Evolutionary conservation across 164 flowering plant genomes (phyloP).

Genomic region (Vitis rotundifolia): DNA sequence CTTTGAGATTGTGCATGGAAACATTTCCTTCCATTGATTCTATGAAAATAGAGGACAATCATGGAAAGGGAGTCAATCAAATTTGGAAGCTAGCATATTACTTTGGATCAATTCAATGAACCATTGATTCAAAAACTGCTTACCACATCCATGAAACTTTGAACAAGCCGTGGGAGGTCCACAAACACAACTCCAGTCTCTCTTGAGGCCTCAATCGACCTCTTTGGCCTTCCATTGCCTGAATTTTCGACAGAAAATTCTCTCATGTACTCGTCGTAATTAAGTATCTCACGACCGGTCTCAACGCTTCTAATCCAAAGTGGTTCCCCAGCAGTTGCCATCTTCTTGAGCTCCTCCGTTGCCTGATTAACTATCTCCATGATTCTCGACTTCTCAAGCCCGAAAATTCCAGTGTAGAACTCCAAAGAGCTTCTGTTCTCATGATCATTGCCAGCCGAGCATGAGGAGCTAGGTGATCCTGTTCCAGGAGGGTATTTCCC

Average conservation of each 20-base stretch:
- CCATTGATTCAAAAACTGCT: background rate
- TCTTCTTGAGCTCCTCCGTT: constrained; percentile 67
- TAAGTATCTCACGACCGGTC: constrained; percentile 92
- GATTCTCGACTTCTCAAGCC: constrained; percentile 74
- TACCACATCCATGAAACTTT: constrained; percentile 92
- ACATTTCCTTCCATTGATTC: constrained; percentile 98
- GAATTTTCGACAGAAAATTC: constrained; percentile 46
- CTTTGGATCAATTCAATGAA: too few species aligned
- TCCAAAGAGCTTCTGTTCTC: constrained; percentile 68
- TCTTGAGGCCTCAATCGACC: constrained; percentile 90
- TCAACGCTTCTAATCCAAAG: constrained; percentile 91
- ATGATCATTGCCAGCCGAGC: constrained; percentile 60
- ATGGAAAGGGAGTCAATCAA: background rate
- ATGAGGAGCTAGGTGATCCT: constrained; percentile 52
- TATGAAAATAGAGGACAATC: constrained; percentile 17
- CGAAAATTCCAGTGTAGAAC: constrained; percentile 72
- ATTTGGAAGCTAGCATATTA: too few species aligned
- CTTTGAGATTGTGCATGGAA: constrained; percentile 84
- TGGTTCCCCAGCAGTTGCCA: constrained; percentile 84
- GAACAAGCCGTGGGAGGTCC: constrained; percentile 72
- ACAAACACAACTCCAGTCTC: constrained; percentile 76
- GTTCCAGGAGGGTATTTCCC: constrained; percentile 53
- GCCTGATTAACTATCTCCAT: constrained; percentile 61
- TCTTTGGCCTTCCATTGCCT: constrained; percentile 30
- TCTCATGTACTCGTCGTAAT: constrained; percentile 84